Evolutionary conservation across 805 yeast genomes (phyloP).

Genomic region (Candida endomychidarum): DNA sequence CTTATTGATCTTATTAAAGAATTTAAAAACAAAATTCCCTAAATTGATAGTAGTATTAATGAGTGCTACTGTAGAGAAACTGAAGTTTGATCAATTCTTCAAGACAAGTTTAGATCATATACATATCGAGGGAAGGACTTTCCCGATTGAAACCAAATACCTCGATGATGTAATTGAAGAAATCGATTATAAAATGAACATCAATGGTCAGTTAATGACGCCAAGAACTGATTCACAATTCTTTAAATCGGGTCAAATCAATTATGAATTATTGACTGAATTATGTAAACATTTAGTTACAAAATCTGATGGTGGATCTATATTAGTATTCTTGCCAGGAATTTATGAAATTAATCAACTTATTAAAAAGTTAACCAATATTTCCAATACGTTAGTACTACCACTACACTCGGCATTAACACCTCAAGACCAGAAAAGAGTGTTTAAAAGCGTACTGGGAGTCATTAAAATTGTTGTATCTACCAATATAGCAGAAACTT

Average conservation of each 20-base stretch:
- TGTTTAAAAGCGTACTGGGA: conserved; percentile 61
- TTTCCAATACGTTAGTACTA: conserved; percentile 31
- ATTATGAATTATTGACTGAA: conserved; percentile 67
- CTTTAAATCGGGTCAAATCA: conserved; percentile 66
- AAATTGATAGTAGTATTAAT: conserved; percentile 72
- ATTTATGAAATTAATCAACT: conserved; percentile 74
- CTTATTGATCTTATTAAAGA: conserved; percentile 72
- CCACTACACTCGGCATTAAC: conserved; percentile 89
- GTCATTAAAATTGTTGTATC: conserved; percentile 78
- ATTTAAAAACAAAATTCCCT: conserved; percentile 49
- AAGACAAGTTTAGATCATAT: conserved; percentile 52
- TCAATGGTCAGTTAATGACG: conserved; percentile 40
- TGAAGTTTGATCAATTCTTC: conserved; percentile 68
- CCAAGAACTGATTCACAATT: conserved; percentile 68
- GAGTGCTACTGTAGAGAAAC: conserved; percentile 90
- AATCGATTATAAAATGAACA: conserved; percentile 55
- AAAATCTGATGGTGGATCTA: conserved; percentile 54
- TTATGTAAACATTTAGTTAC: conserved; percentile 31
- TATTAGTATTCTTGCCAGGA: conserved; percentile 87
- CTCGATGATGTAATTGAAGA: conserved; percentile 63
- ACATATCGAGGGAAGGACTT: conserved; percentile 91
- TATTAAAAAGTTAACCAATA: neutral
- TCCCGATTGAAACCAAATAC: conserved; percentile 79
- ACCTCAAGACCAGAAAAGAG: conserved; percentile 77
- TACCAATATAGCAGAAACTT: conserved; percentile 95